Evolutionary conservation across 2,329 filamentous ascomycete species (phyloP), one percentile per base, ranked within the genome.

Genomic region (Lizonia empirigonia): DNA sequence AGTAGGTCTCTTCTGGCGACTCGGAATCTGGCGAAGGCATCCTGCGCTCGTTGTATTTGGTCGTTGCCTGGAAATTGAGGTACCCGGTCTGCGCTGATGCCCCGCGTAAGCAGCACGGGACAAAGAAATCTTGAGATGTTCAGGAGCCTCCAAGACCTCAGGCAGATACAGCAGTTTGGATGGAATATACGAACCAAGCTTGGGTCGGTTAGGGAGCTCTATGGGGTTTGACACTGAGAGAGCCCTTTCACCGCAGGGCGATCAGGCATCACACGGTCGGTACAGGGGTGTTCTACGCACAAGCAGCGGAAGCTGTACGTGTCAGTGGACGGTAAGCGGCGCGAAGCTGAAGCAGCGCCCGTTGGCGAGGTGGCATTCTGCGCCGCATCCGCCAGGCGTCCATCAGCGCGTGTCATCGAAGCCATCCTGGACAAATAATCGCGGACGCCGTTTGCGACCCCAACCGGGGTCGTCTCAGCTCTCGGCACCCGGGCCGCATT

Each of bases 1-100:
- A 84, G 71, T 79, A 84, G 56, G 33, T 56, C 29, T 78, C 77
- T 34, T 80, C 78, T 6, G 69, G 68, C 46, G 70, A 71, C 41
- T 71, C 69, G 16, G 68, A 64, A 9, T 57, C 66, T 38, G 56
- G 53, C 41, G 61, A 63, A 52, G 67, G 60, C 69, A 73, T 72
- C 35, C 48, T 33, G 52, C 45, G 52, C 38, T 33, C 29, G 7
- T 20, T 3, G 2, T 16, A 34, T 39, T 30, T 29, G 19, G 40
- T 35, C 39, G 24, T 29, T 37, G 29, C 39, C 50, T 33, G 13
- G 20, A 18, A 24, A 32, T 58, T 38, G 40, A 53, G 34, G 38
- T 35, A 37, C 35, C 32, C 54, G 47, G 42, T 33, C 26, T 13
- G 35, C 37, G 24, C 23, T 15, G 34, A 18, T 30, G 27, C 39